These are phyloP conservation scores for Alternaria alternata DNA, from an alignment of 2,329 filamentous ascomycete genomes.

Conservation along the genomic window DNA sequence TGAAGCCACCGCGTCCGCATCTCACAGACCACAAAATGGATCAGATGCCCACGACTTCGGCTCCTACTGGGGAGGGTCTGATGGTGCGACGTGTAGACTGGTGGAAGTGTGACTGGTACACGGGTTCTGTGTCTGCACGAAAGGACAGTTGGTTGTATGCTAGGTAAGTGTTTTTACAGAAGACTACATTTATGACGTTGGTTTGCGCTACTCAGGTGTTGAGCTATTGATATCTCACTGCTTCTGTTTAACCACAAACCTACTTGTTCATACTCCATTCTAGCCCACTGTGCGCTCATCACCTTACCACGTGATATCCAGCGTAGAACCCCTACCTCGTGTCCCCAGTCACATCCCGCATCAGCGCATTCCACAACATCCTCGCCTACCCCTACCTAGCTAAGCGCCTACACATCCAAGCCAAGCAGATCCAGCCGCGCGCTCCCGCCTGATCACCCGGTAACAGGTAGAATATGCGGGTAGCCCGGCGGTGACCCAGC, in stretches of 20 bases:
- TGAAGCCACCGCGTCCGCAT: background rate
- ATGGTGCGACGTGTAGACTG: background rate
- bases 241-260: background rate
- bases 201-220: background rate
- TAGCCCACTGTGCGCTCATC: background rate
- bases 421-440: background rate
- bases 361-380: background rate
- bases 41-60: conserved; percentile 1
- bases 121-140: background rate
- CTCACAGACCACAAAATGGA: background rate
- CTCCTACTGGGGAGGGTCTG: background rate
- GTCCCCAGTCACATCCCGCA: background rate
- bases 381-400: background rate
- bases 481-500: background rate
- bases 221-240: background rate
- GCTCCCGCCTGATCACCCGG: background rate
- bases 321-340: background rate
- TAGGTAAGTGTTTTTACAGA: background rate
- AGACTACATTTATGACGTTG: background rate
- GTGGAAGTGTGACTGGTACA: background rate
- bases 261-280: background rate
- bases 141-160: background rate
- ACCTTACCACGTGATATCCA: background rate
- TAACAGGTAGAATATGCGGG: conserved; percentile 9
- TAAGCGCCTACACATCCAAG: background rate